A percentile compares a stretch with the other conserved stretches of the same genome.
Evolutionary conservation across 805 yeast genomes (phyloP).

Genomic region (Wickerhamiella azymoides): DNA sequence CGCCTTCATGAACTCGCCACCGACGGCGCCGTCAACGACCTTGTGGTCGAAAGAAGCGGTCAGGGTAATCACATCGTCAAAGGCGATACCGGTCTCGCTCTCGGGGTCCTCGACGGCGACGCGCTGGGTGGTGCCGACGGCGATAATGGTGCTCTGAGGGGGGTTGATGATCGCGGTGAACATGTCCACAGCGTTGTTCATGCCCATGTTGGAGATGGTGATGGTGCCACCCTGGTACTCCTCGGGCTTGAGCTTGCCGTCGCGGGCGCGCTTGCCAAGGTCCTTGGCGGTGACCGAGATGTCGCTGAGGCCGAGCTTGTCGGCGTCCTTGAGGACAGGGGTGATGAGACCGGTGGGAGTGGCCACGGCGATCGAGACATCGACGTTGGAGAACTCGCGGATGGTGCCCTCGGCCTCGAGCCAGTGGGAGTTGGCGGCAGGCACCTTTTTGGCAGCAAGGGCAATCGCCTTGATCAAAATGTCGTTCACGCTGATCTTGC

Average conservation of each 20-base stretch:
- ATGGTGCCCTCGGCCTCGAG: slow-evolving; percentile 77
- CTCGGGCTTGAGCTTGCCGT: slow-evolving; percentile 81
- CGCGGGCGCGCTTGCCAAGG: slow-evolving; percentile 91
- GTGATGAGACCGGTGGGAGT: slow-evolving; percentile 96
- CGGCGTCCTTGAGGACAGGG: slow-evolving; percentile 84
- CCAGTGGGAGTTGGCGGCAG: slow-evolving; percentile 91
- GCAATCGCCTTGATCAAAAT: slow-evolving; percentile 89
- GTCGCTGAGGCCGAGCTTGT: slow-evolving; percentile 67
- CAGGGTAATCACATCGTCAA: slow-evolving; percentile 79
- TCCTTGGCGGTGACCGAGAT: slow-evolving; percentile 82
- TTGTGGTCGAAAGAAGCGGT: slow-evolving; percentile 98
- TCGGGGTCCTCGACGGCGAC: slow-evolving; percentile 86
- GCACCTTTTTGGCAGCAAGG: slow-evolving; percentile 77
- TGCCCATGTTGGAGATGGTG: slow-evolving; percentile 96
- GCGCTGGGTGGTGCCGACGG: slow-evolving; percentile 86
- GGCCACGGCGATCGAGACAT: slow-evolving; percentile 96
- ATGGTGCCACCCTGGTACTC: slow-evolving; percentile 99
- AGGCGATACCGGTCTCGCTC: slow-evolving; percentile 80
- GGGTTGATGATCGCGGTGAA: slow-evolving; percentile 98
- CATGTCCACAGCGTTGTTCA: slow-evolving; percentile 85
- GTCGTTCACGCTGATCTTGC: slow-evolving; percentile 87
- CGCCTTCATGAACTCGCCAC: slow-evolving; percentile 92
- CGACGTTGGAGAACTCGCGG: slow-evolving; percentile 83
- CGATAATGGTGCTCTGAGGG: slow-evolving; percentile 89
- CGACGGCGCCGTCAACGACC: slow-evolving; percentile 93